These are phyloP conservation scores for Rhizopus arrhizus DNA, from an alignment of 371 early-diverging fungal species.

Conservation along the genomic window DNA sequence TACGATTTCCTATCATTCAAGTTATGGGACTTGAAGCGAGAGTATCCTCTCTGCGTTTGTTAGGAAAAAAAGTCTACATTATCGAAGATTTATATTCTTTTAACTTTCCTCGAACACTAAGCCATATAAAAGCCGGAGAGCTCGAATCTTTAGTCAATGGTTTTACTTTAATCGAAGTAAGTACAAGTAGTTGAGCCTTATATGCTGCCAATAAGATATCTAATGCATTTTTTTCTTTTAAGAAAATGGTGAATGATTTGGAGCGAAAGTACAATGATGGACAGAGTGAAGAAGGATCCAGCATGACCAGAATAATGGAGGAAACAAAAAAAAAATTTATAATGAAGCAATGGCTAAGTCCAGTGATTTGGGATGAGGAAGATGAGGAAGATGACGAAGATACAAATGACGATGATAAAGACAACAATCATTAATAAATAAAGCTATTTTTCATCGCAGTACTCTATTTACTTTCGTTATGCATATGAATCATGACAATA, in stretches of 20 bases:
- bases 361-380: conserved; percentile 7
- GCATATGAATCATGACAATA: conserved; percentile 1
- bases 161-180: conserved; percentile 21
- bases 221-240: conserved; percentile 7
- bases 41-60: conserved; percentile 12
- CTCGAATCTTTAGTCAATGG: conserved; percentile 27
- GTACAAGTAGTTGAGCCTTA: conserved; percentile 5
- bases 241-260: conserved; percentile 8
- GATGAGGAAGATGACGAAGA: conserved; percentile 1
- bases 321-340: conserved; percentile 9
- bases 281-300: conserved; percentile 2
- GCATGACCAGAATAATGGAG: not conserved
- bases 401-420: conserved; percentile 6
- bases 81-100: conserved; percentile 21
- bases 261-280: conserved; percentile 6
- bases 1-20: conserved; percentile 17
- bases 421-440: not conserved
- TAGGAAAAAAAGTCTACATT: conserved; percentile 16
- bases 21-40: conserved; percentile 20
- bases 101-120: conserved; percentile 17
- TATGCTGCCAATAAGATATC: conserved; percentile 3
- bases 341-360: conserved; percentile 5
- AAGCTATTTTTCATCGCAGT: conserved; percentile 2
- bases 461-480: not conserved
- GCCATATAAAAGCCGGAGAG: conserved; percentile 20